phyloP scores from a whole-genome alignment of 176 grass and related monocot genomes.

The Hordeum vulgare region MorexV3_pseudomolecules_assembly NC_058519.1:644056813-644057312 shows the following conservation, averaged over 20 bases:
- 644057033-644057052: background rate
- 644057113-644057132: background rate
- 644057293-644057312: too few species aligned
- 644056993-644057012: background rate
- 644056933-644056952: constrained; percentile 53
- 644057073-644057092: background rate
- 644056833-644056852: background rate
- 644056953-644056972: background rate
- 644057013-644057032: background rate
- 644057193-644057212: background rate
- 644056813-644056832: background rate
- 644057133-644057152: background rate
- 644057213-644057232: background rate
- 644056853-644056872: constrained; percentile 6
- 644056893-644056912: constrained; percentile 43
- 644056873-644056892: background rate
- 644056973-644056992: background rate
- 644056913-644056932: constrained; percentile 83
- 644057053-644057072: background rate
- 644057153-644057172: background rate
- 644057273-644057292: too few species aligned
- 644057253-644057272: background rate
- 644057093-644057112: background rate
- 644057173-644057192: background rate
- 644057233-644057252: background rate